Evolutionary conservation across 2,329 filamentous ascomycete species (phyloP), one percentile per base, ranked within the genome.

Genomic region (Alternaria arbusti): DNA sequence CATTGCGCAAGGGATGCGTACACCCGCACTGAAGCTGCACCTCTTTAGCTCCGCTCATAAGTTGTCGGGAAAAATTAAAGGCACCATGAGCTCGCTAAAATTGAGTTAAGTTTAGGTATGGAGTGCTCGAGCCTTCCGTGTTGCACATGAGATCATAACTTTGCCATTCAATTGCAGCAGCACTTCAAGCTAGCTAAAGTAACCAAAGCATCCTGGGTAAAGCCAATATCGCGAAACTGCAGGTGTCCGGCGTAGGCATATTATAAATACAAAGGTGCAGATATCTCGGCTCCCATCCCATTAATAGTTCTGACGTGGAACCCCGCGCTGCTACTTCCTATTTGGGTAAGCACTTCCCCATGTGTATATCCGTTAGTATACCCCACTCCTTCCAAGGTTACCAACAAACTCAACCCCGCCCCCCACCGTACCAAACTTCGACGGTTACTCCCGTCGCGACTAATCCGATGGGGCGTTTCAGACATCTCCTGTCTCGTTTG

Each of bases 331-430:
- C n/a, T 26, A 40, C 13, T 36, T 46, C 58, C 54, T 28, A 28
- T 58, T 62, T 6, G 49, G 62, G 58, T 46, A 64, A 64, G 47
- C n/a, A 9, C 1, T 55, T 58, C 62, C 61, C 8, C 26, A 30
- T 26, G 47, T 15, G 47, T 30, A 28, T 20, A 12, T 17, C 25
- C 13, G 36, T 32, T 22, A 59, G 30, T 20, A 54, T 23, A 20
- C 20, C 49, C 44, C 32, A 55, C 49, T 13, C 17, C 7, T 45
- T 25, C 23, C 8, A 36, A 36, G 32, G 32, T 36, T 10, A 40
- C 36, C 36, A 17, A 40, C 36, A 40, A 40, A 17, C n/a, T 40
- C 36, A 17, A 40, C 36, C 36, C 36, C 36, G 36, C 36, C 36
- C 36, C 36, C 11, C 15, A 10, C 36, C n/a, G n/a, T 40, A 40